Base-by-base conservation (phyloP, 2,329 filamentous ascomycete species). In the Leptographium wingfieldii region DNA sequence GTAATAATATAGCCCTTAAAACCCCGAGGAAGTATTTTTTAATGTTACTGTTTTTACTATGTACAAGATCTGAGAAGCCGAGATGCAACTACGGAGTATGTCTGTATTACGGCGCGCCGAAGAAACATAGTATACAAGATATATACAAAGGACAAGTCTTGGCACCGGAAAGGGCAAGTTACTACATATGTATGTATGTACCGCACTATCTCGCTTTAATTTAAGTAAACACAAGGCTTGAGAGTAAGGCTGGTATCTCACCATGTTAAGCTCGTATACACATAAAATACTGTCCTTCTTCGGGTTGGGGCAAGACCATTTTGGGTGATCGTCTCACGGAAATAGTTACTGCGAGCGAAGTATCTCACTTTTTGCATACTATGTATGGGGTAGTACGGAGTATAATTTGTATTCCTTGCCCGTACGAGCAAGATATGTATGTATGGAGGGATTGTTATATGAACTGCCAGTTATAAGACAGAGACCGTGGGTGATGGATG, bases 151-250 rank as follows among this genome's bases (percentile, higher is more conserved):
- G 40, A 19, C 40, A 14, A 40, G 38, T 14, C 40, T 16, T 19
- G 40, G 40, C 40, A 16, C 12, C 35, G 40, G 40, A 19, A 43
- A 43, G 14, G 19, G 22, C 40, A 16, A 16, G 38, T 11, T 16
- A 43, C 40, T 59, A 22, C 22, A 22, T 22, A 22, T 22, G 22
- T 22, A 22, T 22, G 22, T 22, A 22, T 22, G 22, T 22, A 22
- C 22, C 22, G 62, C 62, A 61, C 56, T 60, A 60, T 60, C 56
- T 63, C 62, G 62, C 62, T 63, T 43, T 61, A 63, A 63, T 63
- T 61, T 63, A 59, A 63, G 22, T 22, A 22, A 40, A 43, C 14
- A 38, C n/a, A n/a, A 19, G 22, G 14, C 19, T 27, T 57, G 25
- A 19, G 7, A 22, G 33, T 12, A 43, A 22, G 40, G 40, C 40